Conservation (phyloP, 495 filamentous ascomycete species). For the Hypomontagnella monticulosa region DNA sequence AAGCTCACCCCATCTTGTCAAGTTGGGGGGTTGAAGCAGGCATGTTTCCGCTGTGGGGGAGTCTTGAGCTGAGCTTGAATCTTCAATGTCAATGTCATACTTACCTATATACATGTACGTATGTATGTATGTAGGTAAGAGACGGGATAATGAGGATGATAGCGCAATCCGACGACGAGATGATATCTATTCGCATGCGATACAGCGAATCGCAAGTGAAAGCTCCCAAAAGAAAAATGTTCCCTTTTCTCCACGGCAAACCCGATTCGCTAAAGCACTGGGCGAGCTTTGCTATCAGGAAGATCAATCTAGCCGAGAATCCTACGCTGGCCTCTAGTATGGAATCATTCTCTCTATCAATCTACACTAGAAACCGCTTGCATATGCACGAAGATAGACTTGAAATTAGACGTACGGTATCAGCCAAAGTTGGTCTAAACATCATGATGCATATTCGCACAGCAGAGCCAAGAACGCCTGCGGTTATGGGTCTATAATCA, state of each 20-base stretch:
- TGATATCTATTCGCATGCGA: too few species aligned
- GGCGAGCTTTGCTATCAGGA: constrained; percentile 24
- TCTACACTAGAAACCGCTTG: constrained; percentile 22
- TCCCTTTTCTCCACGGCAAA: too few species aligned
- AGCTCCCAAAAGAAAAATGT: too few species aligned
- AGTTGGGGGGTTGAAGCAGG: constrained; percentile 32
- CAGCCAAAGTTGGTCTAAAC: constrained; percentile 30
- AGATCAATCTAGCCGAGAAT: constrained; percentile 32
- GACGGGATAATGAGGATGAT: too few species aligned
- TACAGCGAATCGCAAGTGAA: too few species aligned
- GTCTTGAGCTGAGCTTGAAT: constrained; percentile 21
- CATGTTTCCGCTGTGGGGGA: constrained; percentile 40
- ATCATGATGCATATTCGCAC: constrained; percentile 31
- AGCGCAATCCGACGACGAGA: too few species aligned
- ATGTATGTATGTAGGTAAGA: too few species aligned
- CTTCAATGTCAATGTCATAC: too few species aligned
- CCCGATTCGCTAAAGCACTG: constrained; percentile 23
- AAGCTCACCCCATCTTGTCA: constrained; percentile 27
- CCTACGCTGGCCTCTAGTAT: constrained; percentile 24
- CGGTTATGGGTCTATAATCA: constrained; percentile 8
- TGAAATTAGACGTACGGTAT: constrained; percentile 21
- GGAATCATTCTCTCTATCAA: constrained; percentile 2
- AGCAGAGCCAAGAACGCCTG: constrained; percentile 24
- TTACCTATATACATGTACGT: too few species aligned
- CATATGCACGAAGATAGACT: constrained; percentile 26